Base-by-base conservation (phyloP, 331 rosid genomes). In the Malus hybrid region DNA sequence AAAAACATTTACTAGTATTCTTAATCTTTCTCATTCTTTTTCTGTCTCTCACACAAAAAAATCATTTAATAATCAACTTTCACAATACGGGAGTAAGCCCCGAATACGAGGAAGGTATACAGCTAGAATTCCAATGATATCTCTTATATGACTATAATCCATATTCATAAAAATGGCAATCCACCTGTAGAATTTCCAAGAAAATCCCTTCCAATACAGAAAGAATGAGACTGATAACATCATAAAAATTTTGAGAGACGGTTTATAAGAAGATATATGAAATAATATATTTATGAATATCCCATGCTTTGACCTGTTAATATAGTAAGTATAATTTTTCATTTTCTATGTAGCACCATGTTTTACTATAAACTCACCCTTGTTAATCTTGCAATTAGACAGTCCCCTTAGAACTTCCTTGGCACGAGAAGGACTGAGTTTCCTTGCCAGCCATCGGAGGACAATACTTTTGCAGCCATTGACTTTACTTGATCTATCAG, bases 381-480 rank as follows among this genome's bases (percentile, higher is more conserved):
- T 92, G 85, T 90, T 95, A 24, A 85, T 82, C 2, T 92, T 89
- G 89, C 99, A 95, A 86, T 86, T 92, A 50, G 97, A 92, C 65
- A 95, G 79, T 66, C 90, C 97, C 82, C 99, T 83, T 39, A 95
- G 97, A 84, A 90, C 84, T 69, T 89, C 88, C 89, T 88, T 92
- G 16, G 96, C 88, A 10, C 50, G 86, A 84, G 90, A 76, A 70
- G 96, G 91, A 72, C 79, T 79, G 74, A 95, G 92, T 88, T 92
- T 87, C 74, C 99, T 89, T 39, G 97, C 96, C 65, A 95, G 83
- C 99, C 99, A 95, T 46, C 96, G 88, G 7, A 78, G 93, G 76
- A 92, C 99, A 54, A 95, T 75, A 81, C 61, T 84, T 81, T 81
- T 92, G 80, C 99, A 95, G 78, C 88, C 97, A 67, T 73, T 84